Base-by-base conservation (phyloP, 2,329 filamentous ascomycete species). In the Fusarium sp. region DNA sequence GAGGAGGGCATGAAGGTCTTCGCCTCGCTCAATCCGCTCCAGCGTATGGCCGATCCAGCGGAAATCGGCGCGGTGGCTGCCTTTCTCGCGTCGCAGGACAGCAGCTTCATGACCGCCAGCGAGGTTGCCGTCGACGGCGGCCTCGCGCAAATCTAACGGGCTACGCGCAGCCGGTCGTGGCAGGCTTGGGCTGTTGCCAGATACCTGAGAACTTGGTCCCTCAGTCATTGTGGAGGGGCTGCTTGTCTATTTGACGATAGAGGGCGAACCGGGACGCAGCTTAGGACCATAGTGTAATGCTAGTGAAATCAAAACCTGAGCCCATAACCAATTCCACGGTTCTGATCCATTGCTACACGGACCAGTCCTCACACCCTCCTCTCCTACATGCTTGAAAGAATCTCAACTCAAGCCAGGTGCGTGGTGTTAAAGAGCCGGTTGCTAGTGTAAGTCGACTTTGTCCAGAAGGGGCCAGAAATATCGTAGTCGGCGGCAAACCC, bases 391-490 rank as follows among this genome's bases (percentile, higher is more conserved):
- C n/a, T 13, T 22, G 10, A 42, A 20, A 13, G n/a, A 42, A 42
- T 6, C 11, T 9, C 38, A 20, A 20, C n/a, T 74, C 40, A 85
- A 54, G 76, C 74, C 58, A 89, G 69, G 72, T 87, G 80, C 5
- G 85, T 88, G 0, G 88, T 91, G 76, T 91, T 91, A 78, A 91
- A 91, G 3, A 91, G 80, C 6, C 89, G 85, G 71, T 91, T 87
- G 0, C 89, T 89, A 1, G 89, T 92, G 76, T 92, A 90, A 0
- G 87, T 91, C 0, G 56, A 77, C 0, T 87, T 86, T 25, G 25
- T 25, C 25, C 25, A 29, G 27, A 29, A 29, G 27, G 27, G 27
- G 27, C 27, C 27, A 29, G 8, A 29, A 29, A 29, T 78, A 76
- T 85, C 86, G 58, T 86, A 80, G 29, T 86, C 83, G 66, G 87